Evolutionary conservation across 306 rosid genomes (phyloP), one percentile per base, ranked within the genome.

Genomic region (Pachyrhizus erosus): DNA sequence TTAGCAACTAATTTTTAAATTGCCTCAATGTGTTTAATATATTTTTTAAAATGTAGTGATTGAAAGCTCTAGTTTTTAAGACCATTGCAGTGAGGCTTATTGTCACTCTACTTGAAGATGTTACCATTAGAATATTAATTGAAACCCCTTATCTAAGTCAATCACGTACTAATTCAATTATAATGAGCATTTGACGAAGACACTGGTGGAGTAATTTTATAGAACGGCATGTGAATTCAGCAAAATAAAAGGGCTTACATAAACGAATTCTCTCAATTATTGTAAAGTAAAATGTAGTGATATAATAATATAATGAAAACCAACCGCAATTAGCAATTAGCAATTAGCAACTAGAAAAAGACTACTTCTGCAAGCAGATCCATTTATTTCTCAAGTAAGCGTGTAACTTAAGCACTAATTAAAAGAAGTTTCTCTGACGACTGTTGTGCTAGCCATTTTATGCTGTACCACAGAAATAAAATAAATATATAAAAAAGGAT

Each of bases 101-200:
- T 67, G 58, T 39, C 45, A 52, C 40, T 52, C 27, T 69, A 21
- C 26, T 69, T 43, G 34, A n/a, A n/a, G n/a, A n/a, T n/a, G n/a
- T n/a, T n/a, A 27, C 7, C 9, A 29, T 27, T 17, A 21, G 49
- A 55, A 75, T 23, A 75, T 12, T 5, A 15, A 18, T 6, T 2
- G 70, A 31, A 31, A 51, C 8, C 48, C 62, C n/a, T 67, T 7
- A 5, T 29, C 61, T 66, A 82, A 52, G 77, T 82, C 55, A 82
- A 21, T 40, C 33, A 57, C 7, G 27, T 43, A 27, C 18, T 57
- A 82, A 26, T 45, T 52, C 40, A 75, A 74, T 11, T 75, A 43
- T 43, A 69, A 76, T 69, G 54, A 60, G 52, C 74, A 70, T 69
- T 70, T 75, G 71, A 75, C 23, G 13, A 73, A 73, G 55, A 81